Evolutionary conservation across 1,284 basidiomycete species (phyloP).

Genomic region (Puccinia hordei): DNA sequence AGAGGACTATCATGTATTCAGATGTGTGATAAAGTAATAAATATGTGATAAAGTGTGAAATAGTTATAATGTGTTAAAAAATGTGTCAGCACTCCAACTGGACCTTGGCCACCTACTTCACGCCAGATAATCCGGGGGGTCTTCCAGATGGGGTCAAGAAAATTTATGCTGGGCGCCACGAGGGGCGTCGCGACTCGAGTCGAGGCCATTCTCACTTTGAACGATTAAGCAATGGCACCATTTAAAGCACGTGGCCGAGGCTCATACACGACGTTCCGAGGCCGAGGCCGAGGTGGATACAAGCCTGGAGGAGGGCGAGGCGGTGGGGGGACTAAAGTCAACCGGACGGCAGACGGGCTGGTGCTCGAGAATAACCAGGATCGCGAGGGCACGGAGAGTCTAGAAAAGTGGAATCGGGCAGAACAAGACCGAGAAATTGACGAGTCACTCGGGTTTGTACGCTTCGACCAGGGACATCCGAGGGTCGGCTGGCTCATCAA

Average conservation of each 20-base stretch:
- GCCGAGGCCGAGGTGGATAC: conserved; percentile 29
- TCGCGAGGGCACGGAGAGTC: conserved; percentile 54
- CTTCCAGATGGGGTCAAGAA: no score
- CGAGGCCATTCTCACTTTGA: no score
- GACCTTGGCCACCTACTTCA: no score
- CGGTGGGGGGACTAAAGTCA: not conserved
- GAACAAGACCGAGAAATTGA: conserved; percentile 77
- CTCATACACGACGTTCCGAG: conserved; percentile 20
- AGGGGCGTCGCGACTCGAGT: no score
- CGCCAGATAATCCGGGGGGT: no score
- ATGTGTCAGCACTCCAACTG: no score
- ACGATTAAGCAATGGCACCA: conserved; percentile 33
- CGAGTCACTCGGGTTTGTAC: conserved; percentile 84
- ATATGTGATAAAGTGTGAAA: no score
- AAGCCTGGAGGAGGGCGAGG: not conserved
- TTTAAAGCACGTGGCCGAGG: conserved; percentile 30
- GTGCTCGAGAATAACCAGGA: conserved; percentile 54
- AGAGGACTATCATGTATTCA: no score
- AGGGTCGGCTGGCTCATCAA: conserved; percentile 93
- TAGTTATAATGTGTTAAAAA: no score
- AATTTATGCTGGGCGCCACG: no score
- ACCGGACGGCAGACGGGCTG: conserved; percentile 44
- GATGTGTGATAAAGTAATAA: no score
- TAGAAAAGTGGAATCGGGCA: conserved; percentile 58
- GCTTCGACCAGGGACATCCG: conserved; percentile 65